A percentile compares a stretch with the other conserved stretches of the same genome.
Conservation (phyloP, 495 filamentous ascomycete species). For the Penicillium silybi region DNA sequence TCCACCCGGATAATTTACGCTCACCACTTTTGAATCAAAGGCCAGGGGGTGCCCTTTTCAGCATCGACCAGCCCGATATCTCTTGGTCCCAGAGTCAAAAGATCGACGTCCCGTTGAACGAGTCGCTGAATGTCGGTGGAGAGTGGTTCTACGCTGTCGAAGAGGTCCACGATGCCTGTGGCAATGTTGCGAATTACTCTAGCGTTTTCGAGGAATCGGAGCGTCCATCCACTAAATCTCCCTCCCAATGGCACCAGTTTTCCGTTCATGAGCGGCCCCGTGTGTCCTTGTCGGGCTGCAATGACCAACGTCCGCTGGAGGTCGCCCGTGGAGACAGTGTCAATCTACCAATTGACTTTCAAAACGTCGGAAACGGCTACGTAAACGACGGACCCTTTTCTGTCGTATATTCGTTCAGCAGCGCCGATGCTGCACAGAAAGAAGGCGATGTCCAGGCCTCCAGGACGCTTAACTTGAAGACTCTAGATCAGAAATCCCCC, state of each 20-base stretch:
- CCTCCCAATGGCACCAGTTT: constrained; percentile 74
- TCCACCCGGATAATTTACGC: constrained; percentile 81
- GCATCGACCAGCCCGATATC: constrained; percentile 51
- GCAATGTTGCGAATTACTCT: constrained; percentile 83
- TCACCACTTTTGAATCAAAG: constrained; percentile 64
- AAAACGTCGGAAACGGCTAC: constrained; percentile 53
- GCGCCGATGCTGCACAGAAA: constrained; percentile 53
- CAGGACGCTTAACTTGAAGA: constrained; percentile 41
- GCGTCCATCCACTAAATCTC: constrained; percentile 47
- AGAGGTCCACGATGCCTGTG: constrained; percentile 84
- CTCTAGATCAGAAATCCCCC: constrained; percentile 31
- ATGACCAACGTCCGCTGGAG: constrained; percentile 72
- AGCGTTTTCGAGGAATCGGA: constrained; percentile 54
- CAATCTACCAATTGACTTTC: constrained; percentile 69
- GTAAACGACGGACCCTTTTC: constrained; percentile 40
- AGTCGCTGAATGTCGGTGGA: constrained; percentile 73
- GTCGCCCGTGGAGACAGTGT: constrained; percentile 68
- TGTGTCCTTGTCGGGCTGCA: constrained; percentile 66
- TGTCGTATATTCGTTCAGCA: constrained; percentile 55
- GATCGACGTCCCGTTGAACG: constrained; percentile 77
- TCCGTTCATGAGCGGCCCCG: constrained; percentile 82
- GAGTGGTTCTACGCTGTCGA: constrained; percentile 87
- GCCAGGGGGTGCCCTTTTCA: constrained; percentile 52
- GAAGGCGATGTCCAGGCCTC: constrained; percentile 51
- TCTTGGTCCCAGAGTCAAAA: constrained; percentile 75